Conservation (phyloP, 1,139 yeast species). For the Saccharomyces hybrid region DNA sequence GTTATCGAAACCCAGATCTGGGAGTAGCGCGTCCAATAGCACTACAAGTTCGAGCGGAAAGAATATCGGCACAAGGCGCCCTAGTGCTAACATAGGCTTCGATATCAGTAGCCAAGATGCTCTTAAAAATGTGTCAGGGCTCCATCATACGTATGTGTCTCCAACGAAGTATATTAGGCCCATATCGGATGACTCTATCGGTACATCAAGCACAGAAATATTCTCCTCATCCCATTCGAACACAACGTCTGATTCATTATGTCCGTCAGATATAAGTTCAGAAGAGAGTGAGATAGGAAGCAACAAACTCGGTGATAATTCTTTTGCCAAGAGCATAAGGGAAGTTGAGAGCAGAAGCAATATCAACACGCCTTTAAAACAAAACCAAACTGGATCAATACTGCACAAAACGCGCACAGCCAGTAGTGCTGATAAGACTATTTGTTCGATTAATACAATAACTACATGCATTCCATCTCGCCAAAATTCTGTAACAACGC, state of each 20-base stretch:
- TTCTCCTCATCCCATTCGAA: constrained; percentile 15
- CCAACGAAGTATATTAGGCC: constrained; percentile 18
- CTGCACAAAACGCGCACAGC: not conserved
- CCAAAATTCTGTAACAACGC: not conserved
- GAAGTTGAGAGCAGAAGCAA: not conserved
- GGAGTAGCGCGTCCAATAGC: not conserved
- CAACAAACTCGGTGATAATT: not conserved
- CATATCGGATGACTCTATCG: constrained; percentile 22
- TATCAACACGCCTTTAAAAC: not conserved
- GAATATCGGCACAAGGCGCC: not conserved
- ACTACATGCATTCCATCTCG: not conserved
- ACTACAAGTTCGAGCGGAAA: not conserved
- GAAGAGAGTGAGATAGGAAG: not conserved
- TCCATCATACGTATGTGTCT: not conserved
- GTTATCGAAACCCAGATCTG: not conserved
- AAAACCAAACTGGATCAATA: not conserved
- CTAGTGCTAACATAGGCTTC: not conserved
- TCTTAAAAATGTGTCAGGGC: not conserved
- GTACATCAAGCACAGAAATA: constrained; percentile 20
- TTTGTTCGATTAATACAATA: not conserved
- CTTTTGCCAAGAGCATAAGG: not conserved
- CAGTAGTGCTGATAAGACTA: not conserved
- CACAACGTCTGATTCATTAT: constrained; percentile 3
- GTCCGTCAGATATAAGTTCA: not conserved
- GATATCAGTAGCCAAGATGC: not conserved